Conservation (phyloP, 2,329 filamentous ascomycete species). For the Penicillium freii region DNA sequence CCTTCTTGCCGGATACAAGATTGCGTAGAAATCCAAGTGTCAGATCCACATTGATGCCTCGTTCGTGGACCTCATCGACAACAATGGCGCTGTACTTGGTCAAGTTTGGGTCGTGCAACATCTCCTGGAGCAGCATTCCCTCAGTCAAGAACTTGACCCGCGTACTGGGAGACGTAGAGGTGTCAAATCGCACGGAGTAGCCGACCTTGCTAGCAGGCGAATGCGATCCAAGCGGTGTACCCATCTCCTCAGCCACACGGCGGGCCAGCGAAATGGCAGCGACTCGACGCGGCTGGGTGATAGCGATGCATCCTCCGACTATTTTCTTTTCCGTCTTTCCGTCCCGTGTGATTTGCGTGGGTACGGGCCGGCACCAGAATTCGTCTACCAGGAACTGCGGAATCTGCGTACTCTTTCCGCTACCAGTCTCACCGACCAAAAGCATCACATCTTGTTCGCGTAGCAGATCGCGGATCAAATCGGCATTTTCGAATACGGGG, state of each 20-base stretch:
- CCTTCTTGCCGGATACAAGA: slow-evolving; percentile 59
- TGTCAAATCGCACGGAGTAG: slow-evolving; percentile 94
- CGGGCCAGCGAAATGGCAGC: slow-evolving; percentile 88
- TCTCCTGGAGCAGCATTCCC: slow-evolving; percentile 92
- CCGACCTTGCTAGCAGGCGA: slow-evolving; percentile 68
- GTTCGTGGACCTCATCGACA: slow-evolving; percentile 95
- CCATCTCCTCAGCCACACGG: slow-evolving; percentile 82
- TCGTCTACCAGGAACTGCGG: slow-evolving; percentile 83
- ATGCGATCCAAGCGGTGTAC: slow-evolving; percentile 59
- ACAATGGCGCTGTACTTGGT: slow-evolving; percentile 84
- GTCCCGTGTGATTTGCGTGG: slow-evolving; percentile 47
- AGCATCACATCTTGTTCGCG: slow-evolving; percentile 71
- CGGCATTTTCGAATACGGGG: slow-evolving; percentile 74
- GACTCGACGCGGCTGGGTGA: slow-evolving; percentile 90
- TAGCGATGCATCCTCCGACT: slow-evolving; percentile 79
- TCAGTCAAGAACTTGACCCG: slow-evolving; percentile 93
- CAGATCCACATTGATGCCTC: slow-evolving; percentile 90
- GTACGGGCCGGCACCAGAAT: slow-evolving; percentile 69
- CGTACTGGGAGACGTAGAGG: slow-evolving; percentile 75
- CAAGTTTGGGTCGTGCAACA: slow-evolving; percentile 79
- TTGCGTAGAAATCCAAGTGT: slow-evolving; percentile 84
- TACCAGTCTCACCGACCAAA: slow-evolving; percentile 89
- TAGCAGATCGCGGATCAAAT: slow-evolving; percentile 66
- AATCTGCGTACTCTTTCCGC: slow-evolving; percentile 94
- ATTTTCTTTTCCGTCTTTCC: slow-evolving; percentile 38